Evolutionary conservation across 208 protist genomes (phyloP).

Genomic region (Trypanosoma lewisi): DNA sequence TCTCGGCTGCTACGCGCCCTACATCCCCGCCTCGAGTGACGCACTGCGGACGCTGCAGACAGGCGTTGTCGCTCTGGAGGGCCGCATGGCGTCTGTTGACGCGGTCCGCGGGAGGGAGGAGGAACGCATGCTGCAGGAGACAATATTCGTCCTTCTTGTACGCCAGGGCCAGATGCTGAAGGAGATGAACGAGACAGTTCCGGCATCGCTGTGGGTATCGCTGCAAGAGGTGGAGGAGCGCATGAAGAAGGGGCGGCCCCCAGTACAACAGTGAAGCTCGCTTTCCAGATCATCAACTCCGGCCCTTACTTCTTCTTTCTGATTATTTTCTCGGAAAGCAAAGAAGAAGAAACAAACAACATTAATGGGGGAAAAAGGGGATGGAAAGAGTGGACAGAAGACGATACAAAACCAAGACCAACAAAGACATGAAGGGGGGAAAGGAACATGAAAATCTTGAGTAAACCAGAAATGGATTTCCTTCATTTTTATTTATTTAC

Average conservation of each 20-base stretch:
- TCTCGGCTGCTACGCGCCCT: constrained; percentile 70
- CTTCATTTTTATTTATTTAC: not conserved
- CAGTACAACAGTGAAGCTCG: not conserved
- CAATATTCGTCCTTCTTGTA: constrained; percentile 71
- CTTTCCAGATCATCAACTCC: not conserved
- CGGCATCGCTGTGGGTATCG: constrained; percentile 32
- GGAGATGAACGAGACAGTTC: constrained; percentile 47
- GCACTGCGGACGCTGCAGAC: constrained; percentile 29
- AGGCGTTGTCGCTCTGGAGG: constrained; percentile 41
- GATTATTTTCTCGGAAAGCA: too few relatives aligned
- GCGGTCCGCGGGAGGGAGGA: constrained; percentile 68
- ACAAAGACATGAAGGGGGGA: not conserved
- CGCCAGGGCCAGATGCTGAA: constrained; percentile 67
- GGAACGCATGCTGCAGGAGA: constrained; percentile 72
- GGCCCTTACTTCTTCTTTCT: not conserved
- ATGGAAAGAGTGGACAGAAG: too few relatives aligned
- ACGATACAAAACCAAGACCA: too few relatives aligned
- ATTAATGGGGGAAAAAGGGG: too few relatives aligned
- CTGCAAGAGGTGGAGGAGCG: constrained; percentile 28
- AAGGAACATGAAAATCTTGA: not conserved
- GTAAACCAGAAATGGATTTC: not conserved
- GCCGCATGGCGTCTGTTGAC: constrained; percentile 46
- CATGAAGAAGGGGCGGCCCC: not conserved
- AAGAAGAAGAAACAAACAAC: too few relatives aligned
- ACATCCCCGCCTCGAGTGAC: constrained; percentile 37